Evolutionary conservation across 176 grass and related monocot genomes (phyloP).

Genomic region (Cenchrus americanus): DNA sequence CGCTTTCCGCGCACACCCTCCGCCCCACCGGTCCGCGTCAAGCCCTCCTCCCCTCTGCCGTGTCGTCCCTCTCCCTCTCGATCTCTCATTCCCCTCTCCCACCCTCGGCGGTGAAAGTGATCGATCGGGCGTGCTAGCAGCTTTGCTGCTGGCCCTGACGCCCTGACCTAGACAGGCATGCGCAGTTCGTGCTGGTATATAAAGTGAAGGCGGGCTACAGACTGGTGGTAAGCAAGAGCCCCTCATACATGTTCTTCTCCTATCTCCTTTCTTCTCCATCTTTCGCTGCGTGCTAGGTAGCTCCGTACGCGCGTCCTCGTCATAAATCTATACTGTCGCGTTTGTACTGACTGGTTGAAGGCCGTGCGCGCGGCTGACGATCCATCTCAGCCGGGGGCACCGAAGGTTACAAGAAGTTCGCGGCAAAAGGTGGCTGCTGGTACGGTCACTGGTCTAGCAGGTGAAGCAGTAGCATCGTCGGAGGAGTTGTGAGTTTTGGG

Average conservation of each 20-base stretch:
- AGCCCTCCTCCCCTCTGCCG: background rate
- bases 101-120: constrained; percentile 46
- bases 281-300: background rate
- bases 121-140: constrained; percentile 8
- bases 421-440: constrained; percentile 36
- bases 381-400: background rate
- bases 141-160: background rate
- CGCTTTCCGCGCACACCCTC: constrained; percentile 43
- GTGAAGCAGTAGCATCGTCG: background rate
- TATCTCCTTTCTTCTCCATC: background rate
- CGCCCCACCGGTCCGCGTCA: constrained; percentile 38
- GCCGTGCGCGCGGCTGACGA: background rate
- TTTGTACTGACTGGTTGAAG: constrained; percentile 7
- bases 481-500: background rate
- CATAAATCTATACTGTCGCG: background rate
- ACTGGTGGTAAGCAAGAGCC: constrained; percentile 22
- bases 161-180: background rate
- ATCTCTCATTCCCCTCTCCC: background rate
- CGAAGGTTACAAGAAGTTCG: constrained; percentile 2
- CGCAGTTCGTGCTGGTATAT: background rate
- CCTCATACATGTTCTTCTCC: background rate
- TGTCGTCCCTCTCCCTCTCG: background rate
- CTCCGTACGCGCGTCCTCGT: background rate
- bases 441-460: constrained; percentile 22
- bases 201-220: constrained; percentile 21